Conservation (phyloP, 2,329 filamentous ascomycete genomes). For the Cercospora sesami region DNA sequence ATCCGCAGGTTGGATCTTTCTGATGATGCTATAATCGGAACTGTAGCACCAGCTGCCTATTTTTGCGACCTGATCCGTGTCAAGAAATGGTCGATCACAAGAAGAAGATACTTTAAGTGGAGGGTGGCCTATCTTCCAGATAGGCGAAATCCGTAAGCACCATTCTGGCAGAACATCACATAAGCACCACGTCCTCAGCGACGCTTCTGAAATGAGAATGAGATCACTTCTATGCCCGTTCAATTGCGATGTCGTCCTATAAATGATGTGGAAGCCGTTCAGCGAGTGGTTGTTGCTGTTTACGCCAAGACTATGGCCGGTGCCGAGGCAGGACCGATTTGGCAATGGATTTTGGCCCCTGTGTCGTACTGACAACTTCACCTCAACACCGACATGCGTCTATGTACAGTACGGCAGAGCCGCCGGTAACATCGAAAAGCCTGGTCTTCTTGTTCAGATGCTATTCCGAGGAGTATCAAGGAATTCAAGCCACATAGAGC, state of each 20-base stretch:
- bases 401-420: conserved; percentile 1
- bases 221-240: background rate
- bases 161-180: background rate
- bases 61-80: background rate
- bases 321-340: conserved; percentile 6
- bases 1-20: background rate
- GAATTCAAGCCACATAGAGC: background rate
- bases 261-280: background rate
- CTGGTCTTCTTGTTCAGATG: background rate
- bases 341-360: conserved; percentile 6
- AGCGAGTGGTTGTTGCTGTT: background rate
- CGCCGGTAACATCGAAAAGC: background rate
- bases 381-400: background rate
- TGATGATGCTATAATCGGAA: background rate
- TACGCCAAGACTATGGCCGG: conserved; percentile 1
- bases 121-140: background rate
- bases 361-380: background rate
- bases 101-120: background rate
- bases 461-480: background rate
- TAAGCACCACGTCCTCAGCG: background rate
- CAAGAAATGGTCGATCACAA: background rate
- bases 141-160: background rate
- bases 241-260: background rate
- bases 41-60: background rate
- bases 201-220: background rate